These are phyloP conservation scores for Talaromyces verruculosus DNA, from an alignment of 2,329 filamentous ascomycete species.

Conservation along the genomic window DNA sequence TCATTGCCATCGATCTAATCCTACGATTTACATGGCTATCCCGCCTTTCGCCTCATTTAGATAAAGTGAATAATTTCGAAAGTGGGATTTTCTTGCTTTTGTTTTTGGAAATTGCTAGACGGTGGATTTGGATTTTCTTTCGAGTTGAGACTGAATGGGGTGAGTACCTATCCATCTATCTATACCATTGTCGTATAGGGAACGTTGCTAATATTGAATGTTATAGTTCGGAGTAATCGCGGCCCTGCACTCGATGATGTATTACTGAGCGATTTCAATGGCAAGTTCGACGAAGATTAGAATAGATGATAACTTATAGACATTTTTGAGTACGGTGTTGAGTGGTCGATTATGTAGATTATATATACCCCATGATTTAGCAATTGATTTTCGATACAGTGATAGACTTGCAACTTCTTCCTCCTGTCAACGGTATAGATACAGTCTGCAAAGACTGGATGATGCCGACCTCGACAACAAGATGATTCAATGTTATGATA, in stretches of 20 bases:
- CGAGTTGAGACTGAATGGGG: slow-evolving; percentile 92
- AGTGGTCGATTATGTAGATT: not conserved
- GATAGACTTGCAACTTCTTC: not conserved
- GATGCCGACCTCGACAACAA: not conserved
- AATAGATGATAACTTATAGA: slow-evolving; percentile 23
- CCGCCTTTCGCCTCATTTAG: slow-evolving; percentile 78
- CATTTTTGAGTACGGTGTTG: not conserved
- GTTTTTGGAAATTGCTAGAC: slow-evolving; percentile 77
- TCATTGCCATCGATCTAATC: slow-evolving; percentile 73
- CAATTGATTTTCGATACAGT: not conserved
- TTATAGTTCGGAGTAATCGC: slow-evolving; percentile 53
- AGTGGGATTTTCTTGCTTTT: slow-evolving; percentile 85
- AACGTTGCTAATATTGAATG: slow-evolving; percentile 10
- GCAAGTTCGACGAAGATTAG: slow-evolving; percentile 63
- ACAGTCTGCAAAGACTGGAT: not conserved
- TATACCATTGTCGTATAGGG: not conserved
- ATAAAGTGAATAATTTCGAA: slow-evolving; percentile 83
- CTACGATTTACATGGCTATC: slow-evolving; percentile 89
- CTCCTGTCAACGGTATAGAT: not conserved
- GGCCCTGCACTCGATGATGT: slow-evolving; percentile 67
- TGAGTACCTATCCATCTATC: slow-evolving; percentile 39
- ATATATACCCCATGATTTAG: slow-evolving; percentile 1
- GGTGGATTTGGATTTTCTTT: slow-evolving; percentile 98
- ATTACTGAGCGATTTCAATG: slow-evolving; percentile 69
- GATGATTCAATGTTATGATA: not conserved